Evolutionary conservation across 805 yeast genomes (phyloP).

Genomic region (Yarrowia osloensis): DNA sequence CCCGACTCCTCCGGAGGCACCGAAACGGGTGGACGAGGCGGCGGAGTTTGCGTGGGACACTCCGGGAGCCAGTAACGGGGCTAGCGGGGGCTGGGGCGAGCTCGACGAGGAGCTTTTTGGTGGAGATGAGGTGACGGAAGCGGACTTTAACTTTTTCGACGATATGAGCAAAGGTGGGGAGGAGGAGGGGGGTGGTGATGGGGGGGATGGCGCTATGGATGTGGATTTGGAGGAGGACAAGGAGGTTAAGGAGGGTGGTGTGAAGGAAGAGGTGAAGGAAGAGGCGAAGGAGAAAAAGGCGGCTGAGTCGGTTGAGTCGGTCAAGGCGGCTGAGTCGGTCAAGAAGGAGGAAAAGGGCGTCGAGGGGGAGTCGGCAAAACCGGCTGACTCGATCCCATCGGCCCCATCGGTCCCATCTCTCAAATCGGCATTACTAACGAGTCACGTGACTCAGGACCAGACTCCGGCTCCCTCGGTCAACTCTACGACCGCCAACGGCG

Average conservation of each 20-base stretch:
- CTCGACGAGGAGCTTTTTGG: slow-evolving; percentile 43
- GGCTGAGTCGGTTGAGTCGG: background rate
- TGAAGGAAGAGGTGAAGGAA: background rate
- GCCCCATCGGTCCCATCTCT: too few species aligned
- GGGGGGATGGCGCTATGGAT: background rate
- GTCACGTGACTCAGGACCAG: background rate
- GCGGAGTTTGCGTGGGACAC: slow-evolving; percentile 32
- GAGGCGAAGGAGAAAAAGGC: slow-evolving; percentile 16
- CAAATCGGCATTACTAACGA: background rate
- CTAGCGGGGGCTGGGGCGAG: slow-evolving; percentile 39
- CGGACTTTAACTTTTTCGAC: slow-evolving; percentile 48
- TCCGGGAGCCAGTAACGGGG: slow-evolving; percentile 35
- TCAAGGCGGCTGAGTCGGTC: background rate
- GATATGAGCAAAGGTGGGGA: slow-evolving; percentile 27
- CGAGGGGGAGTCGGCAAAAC: background rate
- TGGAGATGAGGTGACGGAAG: slow-evolving; percentile 46
- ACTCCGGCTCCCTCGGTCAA: background rate
- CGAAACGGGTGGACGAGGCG: slow-evolving; percentile 25
- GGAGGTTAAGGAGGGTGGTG: background rate
- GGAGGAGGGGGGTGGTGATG: background rate
- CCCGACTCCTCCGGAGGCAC: slow-evolving; percentile 45
- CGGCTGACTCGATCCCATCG: too few species aligned
- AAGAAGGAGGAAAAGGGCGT: background rate
- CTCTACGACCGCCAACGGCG: background rate
- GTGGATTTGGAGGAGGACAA: background rate